Evolutionary conservation across 2,329 filamentous ascomycete species (phyloP), one percentile per base, ranked within the genome.

Genomic region (Fusarium gaditjirri): DNA sequence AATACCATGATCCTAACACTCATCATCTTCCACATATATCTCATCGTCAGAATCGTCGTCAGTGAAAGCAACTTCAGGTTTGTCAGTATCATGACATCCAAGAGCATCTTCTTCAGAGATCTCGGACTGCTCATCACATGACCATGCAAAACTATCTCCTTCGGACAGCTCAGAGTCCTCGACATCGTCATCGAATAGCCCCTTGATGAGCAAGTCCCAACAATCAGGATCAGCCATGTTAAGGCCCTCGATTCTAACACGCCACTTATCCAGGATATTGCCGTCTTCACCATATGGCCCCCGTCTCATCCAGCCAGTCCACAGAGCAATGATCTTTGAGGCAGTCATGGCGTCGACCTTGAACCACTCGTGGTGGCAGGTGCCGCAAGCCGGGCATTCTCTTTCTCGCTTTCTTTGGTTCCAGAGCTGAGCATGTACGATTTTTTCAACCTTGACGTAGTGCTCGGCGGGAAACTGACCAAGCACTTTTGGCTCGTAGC

Each of bases 281-380:
- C 80, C 78, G 4, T 62, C 41, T 21, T 76, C 68, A 29, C 76
- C 74, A 8, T 80, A 81, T 6, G 80, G 78, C n/a, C 55, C 36
- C n/a, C 68, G 65, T 25, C 70, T 62, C 23, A 73, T 78, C 73
- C 77, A 81, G 10, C 58, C 61, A 8, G 75, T 61, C 79, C 79
- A 81, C 41, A 78, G 61, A 6, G 43, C 65, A 13, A 79, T 66
- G 3, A 63, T 41, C 4, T 49, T 58, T n/a, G 56, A 52, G 1
- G 77, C 78, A 19, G 58, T 61, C 2, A 44, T 43, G 10, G 17
- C 55, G 10, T 61, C 61, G 16, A 77, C 71, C 21, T 71, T 61
- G 58, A 81, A 81, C 76, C 79, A 81, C 61, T 81, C 79, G 0
- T 58, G 19, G 23, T 80, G 80, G 16, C 49, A 23, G 6, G 31